These are phyloP conservation scores for Leccinum olivaceopallidum DNA, from an alignment of 768 basidiomycete species.

Conservation along the genomic window DNA sequence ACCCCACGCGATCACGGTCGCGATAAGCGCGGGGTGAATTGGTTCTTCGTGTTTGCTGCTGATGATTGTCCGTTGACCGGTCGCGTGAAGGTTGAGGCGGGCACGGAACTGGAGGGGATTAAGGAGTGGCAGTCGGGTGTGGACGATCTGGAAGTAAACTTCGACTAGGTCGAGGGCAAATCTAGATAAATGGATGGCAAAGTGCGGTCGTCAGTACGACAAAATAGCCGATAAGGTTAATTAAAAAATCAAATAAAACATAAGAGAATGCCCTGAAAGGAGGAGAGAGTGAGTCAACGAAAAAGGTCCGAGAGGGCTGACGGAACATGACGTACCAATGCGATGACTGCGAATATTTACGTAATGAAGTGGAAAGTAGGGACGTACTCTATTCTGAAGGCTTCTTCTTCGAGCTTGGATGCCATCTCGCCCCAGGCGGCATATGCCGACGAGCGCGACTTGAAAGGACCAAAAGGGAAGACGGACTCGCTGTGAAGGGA, in stretches of 20 bases:
- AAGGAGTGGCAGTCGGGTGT: slow-evolving; percentile 84
- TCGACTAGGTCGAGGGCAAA: slow-evolving; percentile 92
- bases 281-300: slow-evolving; percentile 2
- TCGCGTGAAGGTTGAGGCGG: slow-evolving; percentile 52
- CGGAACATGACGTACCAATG: slow-evolving; percentile 24
- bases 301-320: background rate
- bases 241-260: slow-evolving; percentile 25
- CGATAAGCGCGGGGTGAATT: slow-evolving; percentile 74
- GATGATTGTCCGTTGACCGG: slow-evolving; percentile 24
- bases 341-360: slow-evolving; percentile 28
- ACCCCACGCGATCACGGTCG: slow-evolving; percentile 89
- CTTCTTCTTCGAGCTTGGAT: slow-evolving; percentile 66
- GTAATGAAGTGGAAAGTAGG: slow-evolving; percentile 30
- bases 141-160: slow-evolving; percentile 92
- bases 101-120: slow-evolving; percentile 81
- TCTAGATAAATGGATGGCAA: slow-evolving; percentile 41
- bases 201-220: slow-evolving; percentile 15
- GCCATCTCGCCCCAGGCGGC: slow-evolving; percentile 78
- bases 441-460: slow-evolving; percentile 49
- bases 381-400: slow-evolving; percentile 82
- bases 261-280: slow-evolving; percentile 26
- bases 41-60: slow-evolving; percentile 39
- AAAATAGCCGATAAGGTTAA: slow-evolving; percentile 29
- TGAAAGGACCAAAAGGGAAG: slow-evolving; percentile 31
- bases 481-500: slow-evolving; percentile 39